Evolutionary conservation across 73 alveolate species (phyloP), one percentile per base, ranked within the genome.

Genomic region (Blepharisma japonicum): DNA sequence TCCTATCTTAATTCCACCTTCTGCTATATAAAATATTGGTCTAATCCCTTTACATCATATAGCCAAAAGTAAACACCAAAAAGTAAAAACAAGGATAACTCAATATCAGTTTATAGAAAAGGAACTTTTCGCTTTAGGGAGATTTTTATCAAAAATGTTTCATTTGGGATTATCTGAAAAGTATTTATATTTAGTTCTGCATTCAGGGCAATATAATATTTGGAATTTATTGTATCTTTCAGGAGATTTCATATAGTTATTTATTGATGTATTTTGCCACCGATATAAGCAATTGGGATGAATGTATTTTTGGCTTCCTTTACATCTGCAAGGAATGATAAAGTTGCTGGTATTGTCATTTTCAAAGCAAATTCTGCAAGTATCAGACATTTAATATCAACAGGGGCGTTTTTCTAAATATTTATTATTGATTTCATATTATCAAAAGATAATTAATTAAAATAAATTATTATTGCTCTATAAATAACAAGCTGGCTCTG

Each of bases 231-330:
- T 14, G 23, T 14, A 53, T 14, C 27, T 53, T 20, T 53, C 67
- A 53, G 67, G 67, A 53, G n/a, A 53, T 20, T 11, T 53, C 2
- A 53, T 14, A 14, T 14, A 11, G 67, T 4, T 0, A 1, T 53
- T 53, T 20, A 53, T 53, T 20, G 23, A 1, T 11, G 67, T 53
- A 14, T 53, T 20, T 53, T 53, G 67, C 67, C 67, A 53, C 4
- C 4, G n/a, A 20, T 53, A 14, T 53, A 53, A 53, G 4, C 67
- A 53, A 20, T 14, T 20, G n/a, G n/a, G 67, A 20, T 53, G 67
- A 20, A 53, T 53, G 23, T 53, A 53, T 53, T 53, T 53, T 53
- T 53, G 67, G 4, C 67, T 53, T 53, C 67, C 67, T 53, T 11
- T 53, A 53, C 67, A 53, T 14, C 23, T 53, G 4, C 67, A 53